Evolutionary conservation across 495 filamentous ascomycete genomes (phyloP).

Genomic region (Parachaetomium inaequale): DNA sequence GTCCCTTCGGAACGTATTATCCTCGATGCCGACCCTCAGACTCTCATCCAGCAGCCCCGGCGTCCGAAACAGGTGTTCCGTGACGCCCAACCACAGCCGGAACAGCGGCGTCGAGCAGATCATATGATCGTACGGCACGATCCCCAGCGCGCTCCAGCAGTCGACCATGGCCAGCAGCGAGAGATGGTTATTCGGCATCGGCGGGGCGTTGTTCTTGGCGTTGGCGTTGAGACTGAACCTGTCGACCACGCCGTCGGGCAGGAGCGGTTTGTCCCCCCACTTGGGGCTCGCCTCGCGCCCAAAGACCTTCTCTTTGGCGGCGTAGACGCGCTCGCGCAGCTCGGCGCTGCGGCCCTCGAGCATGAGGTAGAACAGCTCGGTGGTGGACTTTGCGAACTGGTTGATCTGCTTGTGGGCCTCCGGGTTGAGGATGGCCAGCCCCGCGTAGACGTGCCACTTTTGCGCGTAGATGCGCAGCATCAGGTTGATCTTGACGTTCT

Average conservation of each 20-base stretch:
- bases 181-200: constrained; percentile 85
- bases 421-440: constrained; percentile 93
- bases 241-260: constrained; percentile 81
- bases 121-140: constrained; percentile 98
- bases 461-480: constrained; percentile 95
- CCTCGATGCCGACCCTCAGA: constrained; percentile 79
- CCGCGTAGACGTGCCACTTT: constrained; percentile 99
- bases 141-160: constrained; percentile 90
- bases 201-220: constrained; percentile 43
- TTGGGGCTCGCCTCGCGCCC: constrained; percentile 42
- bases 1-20: constrained; percentile 82
- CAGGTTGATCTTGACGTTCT: constrained; percentile 99
- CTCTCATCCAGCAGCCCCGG: constrained; percentile 77
- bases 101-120: constrained; percentile 99
- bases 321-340: constrained; percentile 72
- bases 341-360: constrained; percentile 76
- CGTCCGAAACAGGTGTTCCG: constrained; percentile 91
- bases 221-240: constrained; percentile 66
- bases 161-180: constrained; percentile 97
- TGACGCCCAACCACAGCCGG: constrained; percentile 94
- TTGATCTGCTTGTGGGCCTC: constrained; percentile 85
- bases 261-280: constrained; percentile 61
- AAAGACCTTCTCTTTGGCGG: constrained; percentile 79
- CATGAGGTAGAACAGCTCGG: constrained; percentile 95
- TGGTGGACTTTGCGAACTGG: constrained; percentile 89